Evolutionary conservation across 805 yeast genomes (phyloP).

Genomic region (Scheffersomyces ergatensis): DNA sequence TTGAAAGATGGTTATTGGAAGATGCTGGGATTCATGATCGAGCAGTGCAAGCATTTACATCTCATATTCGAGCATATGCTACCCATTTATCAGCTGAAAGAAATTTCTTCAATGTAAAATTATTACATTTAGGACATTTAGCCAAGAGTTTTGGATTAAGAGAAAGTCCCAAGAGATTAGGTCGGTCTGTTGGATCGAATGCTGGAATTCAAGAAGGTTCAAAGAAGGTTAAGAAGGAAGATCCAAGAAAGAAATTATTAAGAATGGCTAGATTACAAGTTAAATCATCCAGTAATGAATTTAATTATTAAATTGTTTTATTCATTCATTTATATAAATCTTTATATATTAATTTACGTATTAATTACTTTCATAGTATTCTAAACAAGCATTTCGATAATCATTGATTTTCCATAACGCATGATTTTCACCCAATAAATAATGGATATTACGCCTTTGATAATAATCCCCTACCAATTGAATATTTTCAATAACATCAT

Average conservation of each 20-base stretch:
- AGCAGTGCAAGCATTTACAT: slow-evolving; percentile 80
- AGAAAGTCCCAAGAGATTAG: slow-evolving; percentile 86
- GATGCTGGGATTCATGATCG: slow-evolving; percentile 55
- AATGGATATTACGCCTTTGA: slow-evolving; percentile 55
- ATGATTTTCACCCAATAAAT: slow-evolving; percentile 73
- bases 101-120: slow-evolving; percentile 73
- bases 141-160: slow-evolving; percentile 94
- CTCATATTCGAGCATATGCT: slow-evolving; percentile 93
- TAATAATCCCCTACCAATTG: slow-evolving; percentile 58
- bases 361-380: background rate
- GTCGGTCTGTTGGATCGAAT: slow-evolving; percentile 36
- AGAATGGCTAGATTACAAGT: slow-evolving; percentile 71
- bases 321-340: no score
- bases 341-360: no score
- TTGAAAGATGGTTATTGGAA: slow-evolving; percentile 85
- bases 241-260: slow-evolving; percentile 70
- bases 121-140: slow-evolving; percentile 89
- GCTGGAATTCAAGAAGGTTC: slow-evolving; percentile 25
- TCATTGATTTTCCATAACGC: slow-evolving; percentile 56
- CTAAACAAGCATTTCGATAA: slow-evolving; percentile 11
- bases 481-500: slow-evolving; percentile 76
- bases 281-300: slow-evolving; percentile 65
- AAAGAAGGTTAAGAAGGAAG: slow-evolving; percentile 52
- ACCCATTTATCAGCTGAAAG: slow-evolving; percentile 86
- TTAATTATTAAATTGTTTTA: slow-evolving; percentile 47